Evolutionary conservation across 257 asterid genomes (phyloP).

Genomic region (Verbena officinalis): DNA sequence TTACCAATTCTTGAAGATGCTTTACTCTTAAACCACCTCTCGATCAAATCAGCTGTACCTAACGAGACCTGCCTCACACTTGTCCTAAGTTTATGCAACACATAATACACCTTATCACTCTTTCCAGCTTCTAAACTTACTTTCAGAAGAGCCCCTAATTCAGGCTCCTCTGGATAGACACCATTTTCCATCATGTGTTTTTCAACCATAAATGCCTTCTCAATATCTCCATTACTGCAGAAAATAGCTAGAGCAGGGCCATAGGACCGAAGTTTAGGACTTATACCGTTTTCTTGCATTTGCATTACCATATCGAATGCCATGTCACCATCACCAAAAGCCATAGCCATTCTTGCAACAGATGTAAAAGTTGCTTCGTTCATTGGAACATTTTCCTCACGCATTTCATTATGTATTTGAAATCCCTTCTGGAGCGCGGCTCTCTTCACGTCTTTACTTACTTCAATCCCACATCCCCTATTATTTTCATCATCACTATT

Average conservation of each 20-base stretch:
- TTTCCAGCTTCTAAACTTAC: conserved; percentile 62
- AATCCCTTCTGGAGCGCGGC: conserved; percentile 67
- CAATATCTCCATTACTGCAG: conserved; percentile 66
- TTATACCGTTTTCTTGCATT: conserved; percentile 68
- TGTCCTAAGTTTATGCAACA: conserved; percentile 75
- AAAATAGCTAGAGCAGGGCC: conserved; percentile 79
- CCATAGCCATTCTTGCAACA: conserved; percentile 85
- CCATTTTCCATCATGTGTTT: conserved; percentile 72
- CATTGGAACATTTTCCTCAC: conserved; percentile 59
- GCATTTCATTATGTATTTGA: conserved; percentile 61
- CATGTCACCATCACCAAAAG: conserved; percentile 74
- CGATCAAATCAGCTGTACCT: conserved; percentile 66
- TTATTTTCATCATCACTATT: conserved; percentile 25
- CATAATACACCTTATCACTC: conserved; percentile 68
- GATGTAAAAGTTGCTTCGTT: conserved; percentile 84
- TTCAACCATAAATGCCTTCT: conserved; percentile 73
- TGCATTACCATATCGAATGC: conserved; percentile 71
- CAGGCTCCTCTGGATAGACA: conserved; percentile 80
- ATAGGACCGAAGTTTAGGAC: conserved; percentile 72
- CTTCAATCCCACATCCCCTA: conserved; percentile 43
- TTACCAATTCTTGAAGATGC: conserved; percentile 73
- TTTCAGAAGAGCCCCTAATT: conserved; percentile 63
- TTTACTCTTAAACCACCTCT: conserved; percentile 76
- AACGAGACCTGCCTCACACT: conserved; percentile 71
- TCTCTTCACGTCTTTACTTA: conserved; percentile 57